Base-by-base conservation (phyloP, 202 grass and related monocot genomes). In the Bolboschoenoplectus hybrid region DNA sequence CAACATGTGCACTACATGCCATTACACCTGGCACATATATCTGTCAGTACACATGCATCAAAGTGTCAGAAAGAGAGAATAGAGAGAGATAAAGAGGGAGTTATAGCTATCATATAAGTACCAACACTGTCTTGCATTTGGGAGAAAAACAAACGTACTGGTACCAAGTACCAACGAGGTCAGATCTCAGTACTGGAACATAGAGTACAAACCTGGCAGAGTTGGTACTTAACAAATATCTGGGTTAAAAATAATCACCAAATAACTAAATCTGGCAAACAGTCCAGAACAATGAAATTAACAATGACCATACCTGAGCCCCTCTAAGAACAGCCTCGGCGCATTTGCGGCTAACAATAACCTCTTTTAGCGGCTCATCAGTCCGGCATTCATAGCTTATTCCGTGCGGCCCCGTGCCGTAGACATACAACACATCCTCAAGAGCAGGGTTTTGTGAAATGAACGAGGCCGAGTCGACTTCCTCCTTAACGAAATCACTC, bases 271-370 rank as follows among this genome's bases (percentile, higher is more conserved):
- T n/a, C 16, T n/a, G 17, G 16, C 56, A 60, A 60, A 5, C n/a
- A 60, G 26, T 26, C 26, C 26, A 26, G 26, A 26, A 2, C 1
- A 41, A 63, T 26, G 9, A 13, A 20, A 74, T 55, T 49, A 26
- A 38, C 35, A 82, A 1, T 74, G 52, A 17, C 64, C 39, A 40
- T 90, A 97, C 95, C 93, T 98, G 96, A 16, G 96, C 96, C 80
- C 96, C 96, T 88, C 96, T 89, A 86, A 98, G 96, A 87, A 98
- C 96, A 62, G 93, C 87, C 85, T 98, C 96, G 46, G 93, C 96
- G 84, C 96, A 98, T 89, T 98, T 98, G 79, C 96, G 91, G 88
- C 96, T 98, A 45, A 98, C 90, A 82, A 95, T 86, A 57, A 98
- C 76, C 89, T 98, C 93, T 64, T 98, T 98, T 16, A 92, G 19